phyloP scores from a whole-genome alignment of 2,329 filamentous ascomycete species.

The Daldinia sp. region DNA sequence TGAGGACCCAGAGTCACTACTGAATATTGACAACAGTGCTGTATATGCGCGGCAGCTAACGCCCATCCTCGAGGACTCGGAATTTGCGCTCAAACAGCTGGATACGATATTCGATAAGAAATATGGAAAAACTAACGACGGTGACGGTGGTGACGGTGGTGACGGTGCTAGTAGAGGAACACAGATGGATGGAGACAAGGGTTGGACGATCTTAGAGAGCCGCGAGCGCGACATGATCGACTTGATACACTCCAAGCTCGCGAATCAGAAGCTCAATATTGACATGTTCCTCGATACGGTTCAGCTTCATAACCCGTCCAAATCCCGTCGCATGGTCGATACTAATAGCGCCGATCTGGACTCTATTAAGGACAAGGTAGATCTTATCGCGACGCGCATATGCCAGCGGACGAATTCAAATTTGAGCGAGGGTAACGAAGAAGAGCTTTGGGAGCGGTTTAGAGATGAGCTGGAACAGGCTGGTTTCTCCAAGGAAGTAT shows the following conservation, averaged over 20 bases:
- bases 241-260: constrained; percentile 61
- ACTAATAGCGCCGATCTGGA: constrained; percentile 61
- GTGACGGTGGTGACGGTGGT: constrained; percentile 39
- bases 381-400: constrained; percentile 66
- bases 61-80: constrained; percentile 66
- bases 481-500: constrained; percentile 67
- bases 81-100: constrained; percentile 67
- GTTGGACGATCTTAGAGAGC: constrained; percentile 52
- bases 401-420: constrained; percentile 58
- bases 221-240: constrained; percentile 57
- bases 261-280: constrained; percentile 65
- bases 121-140: constrained; percentile 50
- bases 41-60: constrained; percentile 64
- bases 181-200: constrained; percentile 52
- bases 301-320: constrained; percentile 63
- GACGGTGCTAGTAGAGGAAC: constrained; percentile 42
- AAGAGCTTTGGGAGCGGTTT: constrained; percentile 70
- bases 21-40: constrained; percentile 59
- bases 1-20: constrained; percentile 66
- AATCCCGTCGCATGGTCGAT: constrained; percentile 53
- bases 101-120: constrained; percentile 63
- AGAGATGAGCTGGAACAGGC: constrained; percentile 68
- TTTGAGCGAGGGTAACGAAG: constrained; percentile 59
- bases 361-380: constrained; percentile 70
- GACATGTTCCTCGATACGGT: constrained; percentile 69